A percentile compares a stretch with the other conserved stretches of the same genome.
Conservation (phyloP, 345 rosid genomes). For the Excoecaria cochinchinensis region DNA sequence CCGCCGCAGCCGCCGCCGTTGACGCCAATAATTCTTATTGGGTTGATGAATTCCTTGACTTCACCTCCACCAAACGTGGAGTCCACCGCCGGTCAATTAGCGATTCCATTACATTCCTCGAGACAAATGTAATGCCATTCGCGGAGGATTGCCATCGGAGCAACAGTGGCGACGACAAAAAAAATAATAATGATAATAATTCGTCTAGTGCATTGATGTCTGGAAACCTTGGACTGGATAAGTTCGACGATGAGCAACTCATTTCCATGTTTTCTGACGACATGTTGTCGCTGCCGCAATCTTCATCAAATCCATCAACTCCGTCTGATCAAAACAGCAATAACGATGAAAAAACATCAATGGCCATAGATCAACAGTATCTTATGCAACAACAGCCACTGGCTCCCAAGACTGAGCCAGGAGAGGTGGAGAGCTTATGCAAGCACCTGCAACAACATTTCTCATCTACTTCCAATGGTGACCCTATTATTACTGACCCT, state of each 20-base stretch:
- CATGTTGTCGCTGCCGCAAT: conserved; percentile 44
- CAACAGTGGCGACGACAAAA: conserved; percentile 1
- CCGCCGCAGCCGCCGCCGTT: neutral
- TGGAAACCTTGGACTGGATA: conserved; percentile 39
- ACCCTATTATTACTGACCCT: conserved; percentile 58
- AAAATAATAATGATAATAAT: conserved; percentile 9
- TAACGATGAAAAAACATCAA: conserved; percentile 48
- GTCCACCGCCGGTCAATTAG: conserved; percentile 82
- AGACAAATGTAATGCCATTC: conserved; percentile 29
- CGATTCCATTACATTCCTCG: conserved; percentile 77
- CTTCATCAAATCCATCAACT: conserved; percentile 65
- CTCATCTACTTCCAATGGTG: conserved; percentile 38
- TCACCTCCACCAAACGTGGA: conserved; percentile 64
- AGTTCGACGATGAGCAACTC: conserved; percentile 78
- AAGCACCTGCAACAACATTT: conserved; percentile 21
- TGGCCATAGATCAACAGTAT: conserved; percentile 4
- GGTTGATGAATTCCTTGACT: conserved; percentile 87
- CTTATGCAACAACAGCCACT: conserved; percentile 30
- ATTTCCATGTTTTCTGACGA: conserved; percentile 76
- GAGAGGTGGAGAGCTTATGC: conserved; percentile 58
- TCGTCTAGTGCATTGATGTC: conserved; percentile 10
- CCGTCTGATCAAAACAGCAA: conserved; percentile 72
- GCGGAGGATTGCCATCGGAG: conserved; percentile 25
- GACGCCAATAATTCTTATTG: conserved; percentile 46
- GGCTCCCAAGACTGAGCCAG: conserved; percentile 35